phyloP scores from a whole-genome alignment of 2,329 filamentous ascomycete species.

The Thermoascus crustaceus region DNA sequence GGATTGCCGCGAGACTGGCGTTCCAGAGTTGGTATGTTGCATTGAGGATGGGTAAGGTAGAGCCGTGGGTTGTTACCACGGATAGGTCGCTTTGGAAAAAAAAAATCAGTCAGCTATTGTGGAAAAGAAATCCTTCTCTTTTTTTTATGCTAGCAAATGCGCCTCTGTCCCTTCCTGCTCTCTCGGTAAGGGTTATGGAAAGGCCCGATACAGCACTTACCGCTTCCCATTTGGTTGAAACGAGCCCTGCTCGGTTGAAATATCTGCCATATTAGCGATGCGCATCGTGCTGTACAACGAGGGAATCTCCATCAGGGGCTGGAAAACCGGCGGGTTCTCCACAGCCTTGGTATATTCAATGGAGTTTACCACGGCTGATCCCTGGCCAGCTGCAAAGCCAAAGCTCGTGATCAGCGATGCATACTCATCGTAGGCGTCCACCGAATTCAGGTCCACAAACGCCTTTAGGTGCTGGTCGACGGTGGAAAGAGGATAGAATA shows the following conservation, averaged over 20 bases:
- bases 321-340: constrained; percentile 5
- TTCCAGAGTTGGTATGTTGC: constrained; percentile 6
- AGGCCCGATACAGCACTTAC: too few species aligned
- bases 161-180: too few species aligned
- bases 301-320: neutral
- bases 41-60: constrained; percentile 4
- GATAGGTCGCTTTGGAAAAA: constrained; percentile 1
- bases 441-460: constrained; percentile 2
- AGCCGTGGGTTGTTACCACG: constrained; percentile 5
- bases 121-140: neutral
- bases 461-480: constrained; percentile 2
- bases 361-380: constrained; percentile 2
- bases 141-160: neutral
- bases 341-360: constrained; percentile 5
- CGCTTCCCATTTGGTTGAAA: too few species aligned
- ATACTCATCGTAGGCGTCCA: constrained; percentile 1
- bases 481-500: neutral
- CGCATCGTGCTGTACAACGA: constrained; percentile 1
- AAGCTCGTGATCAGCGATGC: neutral
- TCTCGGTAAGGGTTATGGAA: too few species aligned
- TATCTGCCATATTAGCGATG: neutral
- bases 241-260: neutral
- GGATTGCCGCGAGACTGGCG: constrained; percentile 2
- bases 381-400: neutral
- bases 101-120: constrained; percentile 1